phyloP scores from a whole-genome alignment of 208 protist species.

The Wallacemonas sp. region DNA sequence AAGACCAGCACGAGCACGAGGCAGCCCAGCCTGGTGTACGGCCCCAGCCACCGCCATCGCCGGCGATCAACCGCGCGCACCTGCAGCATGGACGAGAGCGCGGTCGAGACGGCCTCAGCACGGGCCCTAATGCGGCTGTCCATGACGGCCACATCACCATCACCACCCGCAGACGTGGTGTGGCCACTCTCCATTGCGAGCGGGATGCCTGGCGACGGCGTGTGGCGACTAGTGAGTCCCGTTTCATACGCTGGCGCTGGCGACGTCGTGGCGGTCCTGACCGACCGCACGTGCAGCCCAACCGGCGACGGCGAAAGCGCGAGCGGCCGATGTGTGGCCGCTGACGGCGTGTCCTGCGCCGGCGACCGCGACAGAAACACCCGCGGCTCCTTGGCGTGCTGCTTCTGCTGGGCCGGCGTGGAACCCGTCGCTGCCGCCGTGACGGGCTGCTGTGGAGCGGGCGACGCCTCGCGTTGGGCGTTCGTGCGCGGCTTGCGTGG shows the following conservation, averaged over 20 bases:
- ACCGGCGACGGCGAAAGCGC: neutral
- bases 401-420: too few relatives aligned
- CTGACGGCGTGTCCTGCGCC: neutral
- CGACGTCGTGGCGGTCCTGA: neutral
- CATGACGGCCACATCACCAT: neutral
- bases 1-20: constrained; percentile 25
- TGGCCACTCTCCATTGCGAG: neutral
- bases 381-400: neutral
- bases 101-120: neutral
- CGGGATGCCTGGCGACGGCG: constrained; percentile 7
- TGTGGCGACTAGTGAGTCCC: neutral
- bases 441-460: too few relatives aligned
- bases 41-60: constrained; percentile 27
- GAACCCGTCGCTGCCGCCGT: too few relatives aligned
- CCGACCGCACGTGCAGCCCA: neutral
- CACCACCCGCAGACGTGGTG: neutral
- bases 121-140: neutral
- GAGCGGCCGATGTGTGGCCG: neutral
- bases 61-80: constrained; percentile 18
- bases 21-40: constrained; percentile 22
- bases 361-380: constrained; percentile 11
- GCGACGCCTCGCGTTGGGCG: too few relatives aligned
- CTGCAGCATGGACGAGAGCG: constrained; percentile 10
- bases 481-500: neutral
- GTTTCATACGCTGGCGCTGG: neutral